Evolutionary conservation across 2,329 filamentous ascomycete genomes (phyloP), one percentile per base, ranked within the genome.

Genomic region (Sclerotinia subarctica): DNA sequence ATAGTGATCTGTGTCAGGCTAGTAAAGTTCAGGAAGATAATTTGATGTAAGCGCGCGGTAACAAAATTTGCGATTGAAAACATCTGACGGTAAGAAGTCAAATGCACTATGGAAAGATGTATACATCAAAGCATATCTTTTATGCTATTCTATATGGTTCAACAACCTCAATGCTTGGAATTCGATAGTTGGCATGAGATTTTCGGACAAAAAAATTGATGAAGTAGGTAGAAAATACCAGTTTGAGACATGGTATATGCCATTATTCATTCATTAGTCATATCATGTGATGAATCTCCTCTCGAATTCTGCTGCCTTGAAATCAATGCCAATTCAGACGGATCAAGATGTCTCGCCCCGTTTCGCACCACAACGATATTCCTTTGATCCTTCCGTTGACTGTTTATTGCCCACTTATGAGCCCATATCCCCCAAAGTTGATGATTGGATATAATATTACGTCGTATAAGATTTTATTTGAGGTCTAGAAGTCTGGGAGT

Each of bases 11-110:
- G 58, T 62, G 44, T 35, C 58, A n/a, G 11, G 26, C 58, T 32
- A 42, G n/a, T 49, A 49, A 62, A 35, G 58, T 19, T 42, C 38
- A n/a, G 24, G 38, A 29, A 24, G 42, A 49, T 19, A 56, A 46
- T 46, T 59, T 26, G 42, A 32, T n/a, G 19, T 44, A 59, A 46
- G 24, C 57, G 57, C 57, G 57, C 57, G 24, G 38, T 59, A 46
- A 46, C 42, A 2, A 59, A 19, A 42, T 42, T 42, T 42, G 38
- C 15, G 38, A 42, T 42, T 42, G 38, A 10, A 42, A 42, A 42
- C 38, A 42, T 42, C 17, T 42, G 38, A 42, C 13, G 38, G 38
- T 42, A 42, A 17, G 15, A 42, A 42, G 15, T 42, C 38, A 13
- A 42, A 42, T 42, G 38, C 15, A 42, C 15, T 42, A 42, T 42